Evolutionary conservation across 768 basidiomycete genomes (phyloP).

Genomic region (Pluteus cervinus): DNA sequence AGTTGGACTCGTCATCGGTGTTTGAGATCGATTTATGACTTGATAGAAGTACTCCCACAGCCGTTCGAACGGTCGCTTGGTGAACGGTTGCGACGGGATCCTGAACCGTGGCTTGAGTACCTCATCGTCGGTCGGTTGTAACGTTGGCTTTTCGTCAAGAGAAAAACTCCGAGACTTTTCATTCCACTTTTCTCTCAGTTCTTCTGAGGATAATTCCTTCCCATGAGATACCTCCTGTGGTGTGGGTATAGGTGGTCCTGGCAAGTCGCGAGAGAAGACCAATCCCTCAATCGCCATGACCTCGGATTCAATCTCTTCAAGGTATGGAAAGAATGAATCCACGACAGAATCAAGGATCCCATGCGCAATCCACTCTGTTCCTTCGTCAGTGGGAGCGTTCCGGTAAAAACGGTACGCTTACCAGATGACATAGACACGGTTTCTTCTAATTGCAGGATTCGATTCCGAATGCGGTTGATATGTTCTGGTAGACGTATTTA

Average conservation of each 20-base stretch:
- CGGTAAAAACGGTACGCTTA: conserved; percentile 20
- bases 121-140: too few relatives aligned
- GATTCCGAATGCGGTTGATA: conserved; percentile 66
- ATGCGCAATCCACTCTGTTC: conserved; percentile 88
- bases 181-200: too few relatives aligned
- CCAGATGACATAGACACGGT: conserved; percentile 69
- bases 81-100: too few relatives aligned
- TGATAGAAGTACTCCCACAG: conserved; percentile 1
- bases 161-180: too few relatives aligned
- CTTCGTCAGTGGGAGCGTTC: conserved; percentile 3
- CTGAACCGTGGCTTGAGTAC: too few relatives aligned
- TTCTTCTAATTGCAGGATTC: conserved; percentile 58
- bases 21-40: background rate
- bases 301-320: conserved; percentile 77
- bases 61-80: too few relatives aligned
- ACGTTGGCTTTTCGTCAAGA: too few relatives aligned
- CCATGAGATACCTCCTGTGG: too few relatives aligned
- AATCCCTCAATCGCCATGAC: conserved; percentile 71
- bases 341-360: conserved; percentile 90
- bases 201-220: too few relatives aligned
- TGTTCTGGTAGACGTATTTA: conserved; percentile 47
- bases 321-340: conserved; percentile 85
- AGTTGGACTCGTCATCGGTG: conserved; percentile 21
- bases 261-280: conserved; percentile 41
- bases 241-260: too few relatives aligned